Evolutionary conservation across 208 protist genomes (phyloP), one percentile per base, ranked within the genome.

Genomic region (Trypanosoma congolense): DNA sequence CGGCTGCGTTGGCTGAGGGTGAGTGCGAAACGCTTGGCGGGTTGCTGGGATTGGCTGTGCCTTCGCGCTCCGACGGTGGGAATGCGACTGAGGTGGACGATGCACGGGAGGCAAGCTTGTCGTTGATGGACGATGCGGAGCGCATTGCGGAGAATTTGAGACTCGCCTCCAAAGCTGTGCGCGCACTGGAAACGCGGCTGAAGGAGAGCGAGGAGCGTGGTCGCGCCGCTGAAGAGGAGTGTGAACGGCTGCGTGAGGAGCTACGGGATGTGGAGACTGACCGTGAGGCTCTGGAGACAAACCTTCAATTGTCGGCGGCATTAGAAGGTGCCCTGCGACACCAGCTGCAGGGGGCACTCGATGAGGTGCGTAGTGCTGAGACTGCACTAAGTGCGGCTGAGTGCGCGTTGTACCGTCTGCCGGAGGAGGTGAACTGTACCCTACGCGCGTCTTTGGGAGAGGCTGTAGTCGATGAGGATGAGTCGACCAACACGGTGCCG

Each of bases 11-110:
- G 14, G 56, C 46, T 2, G 46, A 45, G 12, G n/a, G 5, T 28
- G 56, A 53, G 33, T 52, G 46, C 43, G 56, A 25, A 1, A 12
- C 25, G 16, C 33, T 62, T 0, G 29, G 24, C 16, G 31, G 35
- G n/a, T 21, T 54, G 46, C 33, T 62, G 9, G 33, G n/a, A n/a
- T n/a, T n/a, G n/a, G n/a, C n/a, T n/a, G n/a, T n/a, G n/a, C n/a
- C n/a, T n/a, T n/a, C n/a, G n/a, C n/a, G n/a, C n/a, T n/a, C n/a
- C n/a, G n/a, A n/a, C n/a, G n/a, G n/a, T n/a, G n/a, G n/a, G n/a
- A n/a, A n/a, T n/a, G n/a, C n/a, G n/a, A n/a, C n/a, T n/a, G n/a
- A n/a, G n/a, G n/a, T n/a, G n/a, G n/a, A n/a, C n/a, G n/a, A n/a
- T n/a, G n/a, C n/a, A n/a, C n/a, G n/a, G n/a, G n/a, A n/a, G n/a